Percentiles rank a stretch among this genome's conserved stretches.
phyloP scores from a whole-genome alignment of 75 land plant genomes.

The Picea glauca region DNA sequence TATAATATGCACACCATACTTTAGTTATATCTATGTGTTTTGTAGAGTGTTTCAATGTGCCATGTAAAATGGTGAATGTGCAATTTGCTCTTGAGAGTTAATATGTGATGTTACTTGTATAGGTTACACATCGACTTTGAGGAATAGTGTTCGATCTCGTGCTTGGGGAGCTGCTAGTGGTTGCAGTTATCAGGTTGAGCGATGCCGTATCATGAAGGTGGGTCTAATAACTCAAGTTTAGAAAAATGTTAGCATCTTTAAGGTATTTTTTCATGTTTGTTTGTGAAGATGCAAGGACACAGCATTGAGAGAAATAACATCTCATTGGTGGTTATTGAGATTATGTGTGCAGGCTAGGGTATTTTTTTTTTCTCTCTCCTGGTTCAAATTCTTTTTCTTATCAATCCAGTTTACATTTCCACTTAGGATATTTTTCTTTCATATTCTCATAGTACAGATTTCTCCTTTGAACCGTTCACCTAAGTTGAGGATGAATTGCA shows the following conservation, averaged over 20 bases:
- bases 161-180: constrained; percentile 98
- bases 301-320: background rate
- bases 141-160: constrained; percentile 96
- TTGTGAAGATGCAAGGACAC: background rate
- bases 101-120: constrained; percentile 9
- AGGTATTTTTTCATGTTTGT: background rate
- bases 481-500: constrained; percentile 14
- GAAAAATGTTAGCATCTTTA: background rate
- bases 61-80: background rate
- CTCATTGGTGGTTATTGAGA: background rate
- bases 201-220: constrained; percentile 93
- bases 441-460: background rate
- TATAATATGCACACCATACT: background rate
- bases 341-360: background rate
- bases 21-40: background rate
- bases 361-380: background rate
- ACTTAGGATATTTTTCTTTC: background rate
- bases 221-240: background rate
- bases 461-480: background rate
- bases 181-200: constrained; percentile 85
- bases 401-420: background rate
- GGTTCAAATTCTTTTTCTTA: background rate
- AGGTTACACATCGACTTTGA: constrained; percentile 85
- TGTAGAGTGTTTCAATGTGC: background rate
- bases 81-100: background rate